These are phyloP conservation scores for Fusarium pseudonygamai DNA, from an alignment of 2,329 filamentous ascomycete genomes.

Conservation along the genomic window DNA sequence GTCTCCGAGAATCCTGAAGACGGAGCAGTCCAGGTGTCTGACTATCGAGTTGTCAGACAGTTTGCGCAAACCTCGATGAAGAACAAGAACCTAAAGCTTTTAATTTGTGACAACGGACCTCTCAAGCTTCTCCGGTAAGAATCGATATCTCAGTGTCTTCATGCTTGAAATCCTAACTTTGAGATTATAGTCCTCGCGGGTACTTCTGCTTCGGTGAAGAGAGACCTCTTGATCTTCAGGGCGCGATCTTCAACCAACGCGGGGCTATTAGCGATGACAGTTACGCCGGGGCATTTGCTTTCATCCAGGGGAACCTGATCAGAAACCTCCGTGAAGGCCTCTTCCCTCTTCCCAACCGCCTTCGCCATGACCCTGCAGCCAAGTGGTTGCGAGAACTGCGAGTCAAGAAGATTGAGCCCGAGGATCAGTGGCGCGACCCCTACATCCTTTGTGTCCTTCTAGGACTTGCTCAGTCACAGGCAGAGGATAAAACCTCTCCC, in stretches of 20 bases:
- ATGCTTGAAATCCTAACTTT: not conserved
- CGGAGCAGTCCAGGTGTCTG: not conserved
- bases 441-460: slow-evolving; percentile 39
- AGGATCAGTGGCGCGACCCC: slow-evolving; percentile 34
- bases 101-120: slow-evolving; percentile 34
- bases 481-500: slow-evolving; percentile 1
- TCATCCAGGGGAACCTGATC: slow-evolving; percentile 38
- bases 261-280: not conserved
- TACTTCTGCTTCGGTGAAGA: slow-evolving; percentile 37
- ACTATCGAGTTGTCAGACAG: slow-evolving; percentile 27
- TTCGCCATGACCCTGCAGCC: slow-evolving; percentile 28
- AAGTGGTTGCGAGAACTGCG: slow-evolving; percentile 20
- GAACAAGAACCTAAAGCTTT: slow-evolving; percentile 30
- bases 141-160: rapidly evolving
- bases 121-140: slow-evolving; percentile 34
- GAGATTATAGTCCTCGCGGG: slow-evolving; percentile 28
- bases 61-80: slow-evolving; percentile 37
- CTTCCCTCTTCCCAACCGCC: slow-evolving; percentile 26
- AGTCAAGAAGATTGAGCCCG: slow-evolving; percentile 33
- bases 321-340: slow-evolving; percentile 28
- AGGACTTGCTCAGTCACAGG: slow-evolving; percentile 39
- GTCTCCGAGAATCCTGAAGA: not conserved
- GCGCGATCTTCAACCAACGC: slow-evolving; percentile 28
- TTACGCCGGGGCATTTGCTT: slow-evolving; percentile 31
- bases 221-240: slow-evolving; percentile 37